Base-by-base conservation (phyloP, 1,139 yeast genomes). In the Pichia sp. region DNA sequence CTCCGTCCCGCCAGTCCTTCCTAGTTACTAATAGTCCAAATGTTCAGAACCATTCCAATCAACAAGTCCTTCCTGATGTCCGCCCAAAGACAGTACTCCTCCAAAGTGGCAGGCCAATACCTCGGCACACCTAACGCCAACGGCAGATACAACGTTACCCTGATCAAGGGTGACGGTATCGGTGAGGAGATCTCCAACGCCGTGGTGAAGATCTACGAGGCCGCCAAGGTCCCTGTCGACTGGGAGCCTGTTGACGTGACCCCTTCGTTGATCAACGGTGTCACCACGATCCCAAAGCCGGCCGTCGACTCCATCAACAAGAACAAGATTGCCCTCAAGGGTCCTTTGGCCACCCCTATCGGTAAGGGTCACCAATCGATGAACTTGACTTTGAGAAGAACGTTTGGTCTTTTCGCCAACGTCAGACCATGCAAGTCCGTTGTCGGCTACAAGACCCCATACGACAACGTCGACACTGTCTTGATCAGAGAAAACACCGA, bases 121-220 rank as follows among this genome's bases (percentile, higher is more conserved):
- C 73, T 75, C 59, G 86, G 85, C 63, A 64, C 72, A 64, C 81
- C 81, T 70, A 80, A 80, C 63, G 74, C 81, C 53, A 78, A 81
- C 56, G 93, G 93, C 62, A 85, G 88, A 70, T 93, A 85, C 77
- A 84, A 91, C 57, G 99, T 93, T 61, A 92, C 99, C 55, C 79
- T 93, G 77, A 93, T 93, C 68, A 97, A 92, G 76, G 99, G 99
- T 75, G 99, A 93, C 71, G 99, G 99, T 78, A 92, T 93, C 66
- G 99, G 99, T 65, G 82, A 86, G 55, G 99, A 93, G 76, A 93
- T 93, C 71, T 88, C 98, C 61, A 82, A 87, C 70, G 89, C 97
- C 53, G 97, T 92, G 65, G 88, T 90, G 79, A 83, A 86, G 62
- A 91, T 92, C 68, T 93, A 89, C 75, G 77, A 84, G 57, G 97